Conservation (phyloP, 345 rosid genomes). For the Citrus sp. region DNA sequence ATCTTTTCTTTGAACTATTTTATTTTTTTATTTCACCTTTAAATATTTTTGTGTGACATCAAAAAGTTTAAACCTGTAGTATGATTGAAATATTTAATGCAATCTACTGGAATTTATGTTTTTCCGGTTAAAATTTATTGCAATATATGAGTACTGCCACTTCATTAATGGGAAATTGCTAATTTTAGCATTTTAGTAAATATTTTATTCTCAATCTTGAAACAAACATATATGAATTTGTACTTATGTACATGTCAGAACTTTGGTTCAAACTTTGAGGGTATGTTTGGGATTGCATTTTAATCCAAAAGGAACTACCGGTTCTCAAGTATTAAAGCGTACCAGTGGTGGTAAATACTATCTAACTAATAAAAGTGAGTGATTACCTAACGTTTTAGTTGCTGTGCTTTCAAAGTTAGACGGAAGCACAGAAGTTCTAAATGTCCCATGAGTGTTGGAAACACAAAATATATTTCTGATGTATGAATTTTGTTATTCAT, state of each 20-base stretch:
- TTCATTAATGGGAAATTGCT: not conserved
- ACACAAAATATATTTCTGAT: constrained; percentile 16
- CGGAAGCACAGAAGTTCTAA: not conserved
- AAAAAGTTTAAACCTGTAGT: not conserved
- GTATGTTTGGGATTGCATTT: not conserved
- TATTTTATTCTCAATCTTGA: not conserved
- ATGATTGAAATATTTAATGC: not conserved
- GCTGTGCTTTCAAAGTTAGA: not conserved
- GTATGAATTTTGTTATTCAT: constrained; percentile 24
- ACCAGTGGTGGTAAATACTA: not conserved
- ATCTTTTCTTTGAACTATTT: not conserved
- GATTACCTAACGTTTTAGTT: not conserved
- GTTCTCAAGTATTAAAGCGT: not conserved
- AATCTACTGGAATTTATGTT: not conserved
- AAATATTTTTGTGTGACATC: too few relatives aligned
- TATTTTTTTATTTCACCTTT: not conserved
- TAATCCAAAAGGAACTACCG: not conserved
- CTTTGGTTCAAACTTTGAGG: not conserved
- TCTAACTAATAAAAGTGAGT: too few relatives aligned
- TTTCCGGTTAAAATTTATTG: not conserved
- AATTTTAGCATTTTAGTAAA: not conserved
- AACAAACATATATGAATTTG: not conserved
- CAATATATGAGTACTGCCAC: not conserved
- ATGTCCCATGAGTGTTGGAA: not conserved
- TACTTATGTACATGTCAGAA: not conserved